Conservation (phyloP, 2,329 filamentous ascomycete genomes). For the Colletotrichum echinochloae region DNA sequence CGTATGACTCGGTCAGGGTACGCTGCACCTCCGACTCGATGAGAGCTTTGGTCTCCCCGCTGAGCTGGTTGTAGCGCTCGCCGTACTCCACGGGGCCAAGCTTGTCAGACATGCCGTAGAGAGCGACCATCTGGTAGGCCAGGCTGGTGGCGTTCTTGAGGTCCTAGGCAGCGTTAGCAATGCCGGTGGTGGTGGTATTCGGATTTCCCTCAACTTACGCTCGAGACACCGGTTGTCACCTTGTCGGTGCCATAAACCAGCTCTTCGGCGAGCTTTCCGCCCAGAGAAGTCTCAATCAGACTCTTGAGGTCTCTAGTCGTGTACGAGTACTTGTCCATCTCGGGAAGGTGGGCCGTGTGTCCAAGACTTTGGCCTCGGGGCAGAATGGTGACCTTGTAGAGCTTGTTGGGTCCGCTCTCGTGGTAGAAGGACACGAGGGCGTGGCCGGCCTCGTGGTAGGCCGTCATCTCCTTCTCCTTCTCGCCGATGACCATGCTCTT, state of each 20-base stretch:
- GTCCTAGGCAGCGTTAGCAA: constrained; percentile 69
- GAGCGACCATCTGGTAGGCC: constrained; percentile 89
- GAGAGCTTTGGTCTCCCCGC: constrained; percentile 84
- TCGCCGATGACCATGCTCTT: constrained; percentile 90
- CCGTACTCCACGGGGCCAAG: constrained; percentile 92
- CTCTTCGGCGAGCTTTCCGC: constrained; percentile 91
- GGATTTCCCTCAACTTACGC: constrained; percentile 62
- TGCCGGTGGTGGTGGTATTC: neutral
- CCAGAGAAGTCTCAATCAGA: constrained; percentile 82
- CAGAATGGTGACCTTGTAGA: constrained; percentile 98
- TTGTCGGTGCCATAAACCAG: constrained; percentile 91
- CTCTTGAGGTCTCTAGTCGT: constrained; percentile 88
- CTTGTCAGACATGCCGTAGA: constrained; percentile 87
- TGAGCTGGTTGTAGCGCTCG: constrained; percentile 83
- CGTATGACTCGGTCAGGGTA: constrained; percentile 83
- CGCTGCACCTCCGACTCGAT: constrained; percentile 92
- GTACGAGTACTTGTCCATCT: constrained; percentile 92
- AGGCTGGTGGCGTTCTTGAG: constrained; percentile 83
- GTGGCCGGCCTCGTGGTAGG: constrained; percentile 96
- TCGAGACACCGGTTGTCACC: constrained; percentile 88
- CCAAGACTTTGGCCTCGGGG: constrained; percentile 89
- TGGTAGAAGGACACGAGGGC: constrained; percentile 90
- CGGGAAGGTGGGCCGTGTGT: constrained; percentile 87
- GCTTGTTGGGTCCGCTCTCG: constrained; percentile 75
- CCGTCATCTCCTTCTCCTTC: constrained; percentile 96